These are phyloP conservation scores for Chlorella ohadii DNA, from an alignment of 139 green algal genomes.

Conservation along the genomic window DNA sequence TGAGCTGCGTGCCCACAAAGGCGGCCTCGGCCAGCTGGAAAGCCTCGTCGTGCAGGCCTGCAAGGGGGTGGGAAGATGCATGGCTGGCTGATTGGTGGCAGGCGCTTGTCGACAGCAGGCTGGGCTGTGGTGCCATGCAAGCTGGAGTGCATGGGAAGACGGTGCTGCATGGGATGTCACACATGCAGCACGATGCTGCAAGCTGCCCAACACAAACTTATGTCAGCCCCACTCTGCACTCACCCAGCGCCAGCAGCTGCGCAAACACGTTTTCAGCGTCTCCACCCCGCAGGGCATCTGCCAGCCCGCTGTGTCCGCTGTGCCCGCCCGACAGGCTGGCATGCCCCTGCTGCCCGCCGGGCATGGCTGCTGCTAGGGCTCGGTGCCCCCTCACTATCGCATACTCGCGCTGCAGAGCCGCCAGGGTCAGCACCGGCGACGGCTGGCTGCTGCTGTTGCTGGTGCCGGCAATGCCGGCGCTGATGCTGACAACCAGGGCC, in stretches of 20 bases:
- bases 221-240: neutral
- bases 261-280: conserved; percentile 36
- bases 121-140: too few relatives aligned
- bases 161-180: too few relatives aligned
- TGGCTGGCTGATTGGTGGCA: neutral
- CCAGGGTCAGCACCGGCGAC: conserved; percentile 37
- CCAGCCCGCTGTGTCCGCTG: neutral
- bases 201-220: too few relatives aligned
- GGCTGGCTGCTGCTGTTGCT: neutral
- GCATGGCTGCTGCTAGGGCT: conserved; percentile 29
- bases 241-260: conserved; percentile 41
- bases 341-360: neutral
- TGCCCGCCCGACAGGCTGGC: neutral
- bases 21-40: conserved; percentile 35
- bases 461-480: neutral
- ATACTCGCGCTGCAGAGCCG: conserved; percentile 30
- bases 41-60: conserved; percentile 45
- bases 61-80: neutral
- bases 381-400: conserved; percentile 25
- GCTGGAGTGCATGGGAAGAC: too few relatives aligned
- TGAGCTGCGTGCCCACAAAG: conserved; percentile 29
- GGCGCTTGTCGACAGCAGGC: neutral
- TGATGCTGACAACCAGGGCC: neutral
- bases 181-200: too few relatives aligned
- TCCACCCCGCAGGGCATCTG: neutral